Evolutionary conservation across 441 rosid species (phyloP), one percentile per base, ranked within the genome.

Genomic region (Adansonia rubrostipa): DNA sequence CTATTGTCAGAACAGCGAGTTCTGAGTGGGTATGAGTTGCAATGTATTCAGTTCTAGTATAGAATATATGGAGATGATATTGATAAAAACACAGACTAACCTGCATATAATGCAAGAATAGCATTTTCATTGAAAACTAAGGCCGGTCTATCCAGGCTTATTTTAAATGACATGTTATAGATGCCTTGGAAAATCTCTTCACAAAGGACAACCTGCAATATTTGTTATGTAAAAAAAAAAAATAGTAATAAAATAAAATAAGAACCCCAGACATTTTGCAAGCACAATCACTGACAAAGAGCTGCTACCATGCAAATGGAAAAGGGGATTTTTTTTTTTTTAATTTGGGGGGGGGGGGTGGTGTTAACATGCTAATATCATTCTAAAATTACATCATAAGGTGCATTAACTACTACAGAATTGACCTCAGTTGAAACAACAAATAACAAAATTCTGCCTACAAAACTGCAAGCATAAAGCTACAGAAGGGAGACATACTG

Each of bases 161-260:
- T 89, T 79, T 87, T 84, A 79, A 93, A 91, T 5, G 92, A 86
- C 58, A 89, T 58, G 57, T 87, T 86, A 13, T 93, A 83, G 40
- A 89, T 87, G 19, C 86, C 87, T 63, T 82, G 82, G 78, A 87
- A 95, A 73, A 80, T 88, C 87, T 95, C 98, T 54, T 93, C 94
- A 0, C 91, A 86, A 56, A 95, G 74, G 10, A 92, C 73, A 61
- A 88, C 93, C 99, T 97, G 87, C 78, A 77, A 44, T 36, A 48
- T 33, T 65, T 3, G 24, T 67, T 9, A 65, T 15, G 47, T 61
- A 17, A 42, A 50, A 65, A 65, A 40, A 40, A 19, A 36, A 36
- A 36, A 5, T 4, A 36, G 6, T 36, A 72, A 53, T 7, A 44
- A 6, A 28, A 51, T 71, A 33, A 3, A 33, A 33, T 54, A 72